Conservation (phyloP, 116 monocot genomes). For the Phalaenopsis hybrid region DNA sequence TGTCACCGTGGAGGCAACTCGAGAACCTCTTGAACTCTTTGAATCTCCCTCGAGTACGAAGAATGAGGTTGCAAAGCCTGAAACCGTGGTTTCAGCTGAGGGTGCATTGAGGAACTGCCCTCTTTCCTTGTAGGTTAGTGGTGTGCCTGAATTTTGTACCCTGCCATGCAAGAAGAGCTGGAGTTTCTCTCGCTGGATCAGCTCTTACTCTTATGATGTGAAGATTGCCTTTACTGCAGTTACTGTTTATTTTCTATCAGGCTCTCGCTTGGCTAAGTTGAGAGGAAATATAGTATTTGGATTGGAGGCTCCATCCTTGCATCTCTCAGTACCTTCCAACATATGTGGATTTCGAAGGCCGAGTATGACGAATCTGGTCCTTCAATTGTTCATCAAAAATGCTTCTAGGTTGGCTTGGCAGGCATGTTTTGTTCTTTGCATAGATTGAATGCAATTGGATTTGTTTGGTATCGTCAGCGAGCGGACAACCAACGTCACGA, state of each 20-base stretch:
- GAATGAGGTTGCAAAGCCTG: background rate
- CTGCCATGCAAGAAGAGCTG: background rate
- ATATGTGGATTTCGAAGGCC: no score
- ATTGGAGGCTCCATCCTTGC: conserved; percentile 81
- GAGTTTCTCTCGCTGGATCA: conserved; percentile 58
- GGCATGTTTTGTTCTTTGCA: no score
- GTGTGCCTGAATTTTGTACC: no score
- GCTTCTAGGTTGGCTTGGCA: no score
- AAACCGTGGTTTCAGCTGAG: background rate
- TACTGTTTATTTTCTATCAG: conserved; percentile 60
- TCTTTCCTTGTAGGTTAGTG: no score
- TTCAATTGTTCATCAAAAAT: no score
- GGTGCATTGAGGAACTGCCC: background rate
- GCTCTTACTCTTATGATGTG: conserved; percentile 55
- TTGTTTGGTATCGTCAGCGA: no score
- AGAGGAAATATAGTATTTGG: conserved; percentile 82
- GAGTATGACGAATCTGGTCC: no score
- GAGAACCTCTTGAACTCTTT: background rate
- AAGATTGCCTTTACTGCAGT: conserved; percentile 63
- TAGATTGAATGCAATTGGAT: no score
- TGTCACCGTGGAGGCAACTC: background rate
- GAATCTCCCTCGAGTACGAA: background rate
- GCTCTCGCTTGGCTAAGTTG: conserved; percentile 69
- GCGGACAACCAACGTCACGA: no score
- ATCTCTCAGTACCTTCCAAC: no score